A percentile compares a stretch with the other conserved stretches of the same genome.
Evolutionary conservation across 2,329 filamentous ascomycete species (phyloP).

Genomic region (Pseudocercospora ulei): DNA sequence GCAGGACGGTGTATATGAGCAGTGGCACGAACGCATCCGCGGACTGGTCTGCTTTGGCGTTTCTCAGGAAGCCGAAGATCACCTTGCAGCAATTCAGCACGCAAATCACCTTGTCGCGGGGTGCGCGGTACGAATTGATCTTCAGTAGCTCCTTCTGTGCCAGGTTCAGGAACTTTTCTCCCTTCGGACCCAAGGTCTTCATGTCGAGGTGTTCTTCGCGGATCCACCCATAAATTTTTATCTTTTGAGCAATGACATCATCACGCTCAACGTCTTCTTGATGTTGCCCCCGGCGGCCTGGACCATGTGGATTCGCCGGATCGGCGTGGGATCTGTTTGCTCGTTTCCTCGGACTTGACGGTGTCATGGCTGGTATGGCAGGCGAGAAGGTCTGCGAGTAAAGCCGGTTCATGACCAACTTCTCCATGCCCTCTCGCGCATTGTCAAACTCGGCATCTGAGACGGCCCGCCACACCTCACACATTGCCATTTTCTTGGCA

Average conservation of each 20-base stretch:
- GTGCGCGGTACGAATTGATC: slow-evolving; percentile 94
- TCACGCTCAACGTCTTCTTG: slow-evolving; percentile 97
- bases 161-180: slow-evolving; percentile 74
- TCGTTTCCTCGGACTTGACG: slow-evolving; percentile 60
- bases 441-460: slow-evolving; percentile 98
- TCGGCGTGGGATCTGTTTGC: slow-evolving; percentile 40
- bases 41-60: slow-evolving; percentile 85
- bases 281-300: slow-evolving; percentile 85
- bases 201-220: slow-evolving; percentile 90
- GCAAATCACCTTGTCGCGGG: slow-evolving; percentile 95
- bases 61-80: slow-evolving; percentile 88
- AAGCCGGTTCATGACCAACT: slow-evolving; percentile 94
- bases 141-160: slow-evolving; percentile 93
- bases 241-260: slow-evolving; percentile 91
- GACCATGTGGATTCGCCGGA: slow-evolving; percentile 47
- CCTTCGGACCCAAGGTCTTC: slow-evolving; percentile 69
- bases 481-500: slow-evolving; percentile 93
- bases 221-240: slow-evolving; percentile 94
- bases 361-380: slow-evolving; percentile 66
- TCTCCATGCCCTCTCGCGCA: slow-evolving; percentile 97
- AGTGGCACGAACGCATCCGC: slow-evolving; percentile 93
- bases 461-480: slow-evolving; percentile 91
- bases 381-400: slow-evolving; percentile 96
- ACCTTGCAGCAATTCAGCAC: slow-evolving; percentile 98
- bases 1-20: slow-evolving; percentile 88